These are phyloP conservation scores for Onygenales sp. DNA, from an alignment of 2,329 filamentous ascomycete species.

Conservation along the genomic window DNA sequence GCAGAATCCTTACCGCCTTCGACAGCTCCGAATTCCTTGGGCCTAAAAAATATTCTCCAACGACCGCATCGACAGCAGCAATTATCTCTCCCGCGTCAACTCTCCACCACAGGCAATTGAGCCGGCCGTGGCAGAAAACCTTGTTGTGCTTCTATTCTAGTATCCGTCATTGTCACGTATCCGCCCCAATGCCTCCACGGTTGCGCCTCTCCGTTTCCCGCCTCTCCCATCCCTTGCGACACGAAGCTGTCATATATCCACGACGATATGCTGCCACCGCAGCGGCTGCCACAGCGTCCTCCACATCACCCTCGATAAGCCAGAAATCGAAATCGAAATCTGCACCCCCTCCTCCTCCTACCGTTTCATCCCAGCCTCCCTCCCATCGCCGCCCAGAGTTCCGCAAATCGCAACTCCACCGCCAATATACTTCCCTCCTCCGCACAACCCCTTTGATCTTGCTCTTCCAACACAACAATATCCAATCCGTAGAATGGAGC, in stretches of 20 bases:
- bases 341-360: constrained; percentile 33
- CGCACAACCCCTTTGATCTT: constrained; percentile 77
- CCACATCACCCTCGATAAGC: constrained; percentile 39
- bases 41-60: background rate
- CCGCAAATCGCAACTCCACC: constrained; percentile 80
- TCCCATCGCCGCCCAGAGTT: constrained; percentile 78
- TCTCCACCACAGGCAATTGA: background rate
- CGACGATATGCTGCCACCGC: constrained; percentile 4
- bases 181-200: constrained; percentile 44
- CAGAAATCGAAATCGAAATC: constrained; percentile 34
- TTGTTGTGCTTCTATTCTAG: background rate
- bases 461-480: constrained; percentile 74
- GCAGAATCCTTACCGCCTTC: constrained; percentile 5
- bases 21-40: background rate
- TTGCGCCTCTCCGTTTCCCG: constrained; percentile 32
- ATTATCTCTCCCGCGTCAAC: background rate
- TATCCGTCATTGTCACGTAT: background rate
- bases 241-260: constrained; percentile 16
- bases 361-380: constrained; percentile 63
- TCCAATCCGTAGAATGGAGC: constrained; percentile 65
- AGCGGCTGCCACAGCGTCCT: constrained; percentile 8
- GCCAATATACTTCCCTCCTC: constrained; percentile 79
- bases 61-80: background rate
- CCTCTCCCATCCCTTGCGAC: constrained; percentile 25
- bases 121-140: background rate